Percentiles rank a stretch among this genome's conserved stretches.
Conservation (phyloP, 495 filamentous ascomycete species). For the Trichocladium antarcticum region DNA sequence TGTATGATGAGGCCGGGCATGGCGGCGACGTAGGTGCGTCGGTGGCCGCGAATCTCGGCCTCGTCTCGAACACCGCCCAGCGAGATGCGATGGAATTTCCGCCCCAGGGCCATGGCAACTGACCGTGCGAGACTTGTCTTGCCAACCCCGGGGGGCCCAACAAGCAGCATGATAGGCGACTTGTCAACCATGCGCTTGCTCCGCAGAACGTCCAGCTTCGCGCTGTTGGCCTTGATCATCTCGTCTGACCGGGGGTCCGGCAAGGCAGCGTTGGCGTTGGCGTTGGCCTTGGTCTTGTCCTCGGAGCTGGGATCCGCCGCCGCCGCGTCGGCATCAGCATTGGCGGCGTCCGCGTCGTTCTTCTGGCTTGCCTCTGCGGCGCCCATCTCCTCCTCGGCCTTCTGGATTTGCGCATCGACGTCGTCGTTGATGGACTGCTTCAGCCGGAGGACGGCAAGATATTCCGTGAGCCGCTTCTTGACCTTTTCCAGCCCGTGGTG, state of each 20-base stretch:
- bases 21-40: conserved; percentile 93
- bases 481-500: conserved; percentile 96
- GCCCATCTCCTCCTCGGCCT: conserved; percentile 49
- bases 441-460: conserved; percentile 85
- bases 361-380: conserved; percentile 29
- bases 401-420: conserved; percentile 63
- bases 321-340: conserved; percentile 6
- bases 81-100: conserved; percentile 96
- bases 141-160: conserved; percentile 89
- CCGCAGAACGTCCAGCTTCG: conserved; percentile 57
- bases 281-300: conserved; percentile 18
- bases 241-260: conserved; percentile 29
- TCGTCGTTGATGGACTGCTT: conserved; percentile 81
- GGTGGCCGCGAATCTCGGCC: conserved; percentile 91
- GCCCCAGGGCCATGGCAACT: conserved; percentile 77
- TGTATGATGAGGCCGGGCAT: conserved; percentile 96
- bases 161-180: conserved; percentile 87
- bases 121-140: conserved; percentile 96
- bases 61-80: conserved; percentile 94
- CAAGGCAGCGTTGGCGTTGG: conserved; percentile 5
- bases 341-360: conserved; percentile 15
- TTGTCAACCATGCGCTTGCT: conserved; percentile 78
- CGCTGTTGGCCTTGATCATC: conserved; percentile 38
- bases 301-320: conserved; percentile 26
- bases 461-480: conserved; percentile 92